A percentile compares a stretch with the other conserved stretches of the same genome.
Evolutionary conservation across 176 grass and related monocot species (phyloP).

Genomic region (Tillandsia fasciculata): DNA sequence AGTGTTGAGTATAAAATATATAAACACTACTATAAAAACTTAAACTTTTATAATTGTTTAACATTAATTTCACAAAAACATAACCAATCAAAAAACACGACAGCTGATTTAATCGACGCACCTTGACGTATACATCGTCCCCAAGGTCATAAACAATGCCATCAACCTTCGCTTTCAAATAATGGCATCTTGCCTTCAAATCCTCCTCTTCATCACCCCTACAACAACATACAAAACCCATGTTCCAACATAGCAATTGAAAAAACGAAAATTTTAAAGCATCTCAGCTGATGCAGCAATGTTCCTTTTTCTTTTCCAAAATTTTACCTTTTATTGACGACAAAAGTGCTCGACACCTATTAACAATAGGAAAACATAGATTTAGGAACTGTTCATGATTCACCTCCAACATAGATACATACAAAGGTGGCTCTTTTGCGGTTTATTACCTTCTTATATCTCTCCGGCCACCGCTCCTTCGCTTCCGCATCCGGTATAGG

Average conservation of each 20-base stretch:
- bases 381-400: not conserved
- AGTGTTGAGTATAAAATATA: too few species aligned
- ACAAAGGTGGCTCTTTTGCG: not conserved
- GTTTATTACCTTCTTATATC: slow-evolving; percentile 34
- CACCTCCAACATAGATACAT: not conserved
- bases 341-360: not conserved
- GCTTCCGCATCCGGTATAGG: slow-evolving; percentile 33
- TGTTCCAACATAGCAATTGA: not conserved
- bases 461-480: slow-evolving; percentile 42
- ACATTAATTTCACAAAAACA: too few species aligned
- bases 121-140: slow-evolving; percentile 62
- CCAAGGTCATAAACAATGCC: slow-evolving; percentile 28
- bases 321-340: slow-evolving; percentile 4
- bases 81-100: not conserved
- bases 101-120: slow-evolving; percentile 6
- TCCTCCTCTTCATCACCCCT: slow-evolving; percentile 35
- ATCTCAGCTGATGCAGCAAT: not conserved
- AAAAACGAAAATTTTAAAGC: not conserved
- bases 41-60: too few species aligned
- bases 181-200: slow-evolving; percentile 30
- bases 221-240: not conserved
- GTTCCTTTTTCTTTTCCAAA: not conserved
- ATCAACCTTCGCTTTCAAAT: slow-evolving; percentile 39
- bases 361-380: slow-evolving; percentile 11
- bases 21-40: too few species aligned